Conservation (phyloP, 2,329 filamentous ascomycete genomes). For the Fusarium praegraminearum region DNA sequence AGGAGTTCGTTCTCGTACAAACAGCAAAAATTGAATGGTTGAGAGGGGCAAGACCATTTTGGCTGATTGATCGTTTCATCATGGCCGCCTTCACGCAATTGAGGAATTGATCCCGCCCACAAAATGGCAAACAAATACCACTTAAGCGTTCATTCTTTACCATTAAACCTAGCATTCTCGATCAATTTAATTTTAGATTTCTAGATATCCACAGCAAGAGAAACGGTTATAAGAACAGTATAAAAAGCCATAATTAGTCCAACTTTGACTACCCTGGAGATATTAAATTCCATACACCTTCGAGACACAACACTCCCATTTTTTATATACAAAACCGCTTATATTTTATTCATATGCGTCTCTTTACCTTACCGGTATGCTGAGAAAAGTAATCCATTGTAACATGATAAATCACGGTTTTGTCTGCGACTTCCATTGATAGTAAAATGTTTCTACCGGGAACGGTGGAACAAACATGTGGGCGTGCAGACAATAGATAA, state of each 20-base stretch:
- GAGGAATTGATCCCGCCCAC: not conserved
- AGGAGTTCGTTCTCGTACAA: not conserved
- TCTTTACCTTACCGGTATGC: no score
- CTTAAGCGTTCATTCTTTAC: not conserved
- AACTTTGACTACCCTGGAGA: not conserved
- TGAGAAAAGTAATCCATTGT: not conserved
- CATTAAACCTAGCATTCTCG: not conserved
- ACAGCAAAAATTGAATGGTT: not conserved
- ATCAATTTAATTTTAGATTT: not conserved
- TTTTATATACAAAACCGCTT: not conserved
- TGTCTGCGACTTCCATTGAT: not conserved
- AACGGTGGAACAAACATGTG: not conserved
- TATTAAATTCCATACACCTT: not conserved
- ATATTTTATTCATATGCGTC: not conserved
- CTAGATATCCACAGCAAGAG: not conserved
- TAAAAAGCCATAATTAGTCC: not conserved
- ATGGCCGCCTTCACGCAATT: not conserved
- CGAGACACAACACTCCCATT: not conserved
- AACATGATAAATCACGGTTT: not conserved
- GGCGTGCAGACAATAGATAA: not conserved
- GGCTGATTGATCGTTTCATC: not conserved
- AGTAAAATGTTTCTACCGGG: not conserved
- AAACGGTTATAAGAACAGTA: not conserved
- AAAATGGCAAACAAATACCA: not conserved
- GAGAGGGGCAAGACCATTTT: not conserved